Base-by-base conservation (phyloP, 2,329 filamentous ascomycete genomes). In the Phyllosticta ampelicida region DNA sequence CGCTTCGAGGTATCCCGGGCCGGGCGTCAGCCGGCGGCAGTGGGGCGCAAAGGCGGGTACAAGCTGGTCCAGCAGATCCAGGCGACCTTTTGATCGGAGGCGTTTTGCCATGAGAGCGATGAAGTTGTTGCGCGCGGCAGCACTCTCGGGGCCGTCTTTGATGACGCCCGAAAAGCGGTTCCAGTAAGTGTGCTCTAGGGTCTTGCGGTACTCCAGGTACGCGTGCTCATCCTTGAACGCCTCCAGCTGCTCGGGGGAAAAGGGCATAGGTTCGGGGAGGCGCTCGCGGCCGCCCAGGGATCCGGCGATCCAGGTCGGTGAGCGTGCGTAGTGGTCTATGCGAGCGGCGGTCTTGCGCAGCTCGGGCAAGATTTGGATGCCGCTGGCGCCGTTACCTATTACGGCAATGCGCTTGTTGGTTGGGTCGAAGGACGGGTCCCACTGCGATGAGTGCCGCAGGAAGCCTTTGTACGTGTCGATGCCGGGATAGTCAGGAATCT, bases 381-480 rank as follows among this genome's bases (percentile, higher is more conserved):
- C 84, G 0, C 80, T 81, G 0, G 83, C 80, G 5, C 84, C 84
- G 0, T 83, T 86, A 11, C 84, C 84, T 51, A 87, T 81, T 56
- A 86, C 77, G 8, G 79, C 84, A 52, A 81, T 77, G 9, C 75
- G 76, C 65, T 86, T 86, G 61, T 74, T 75, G 0, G 75, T 74
- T 61, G 84, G 75, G 68, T 75, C 83, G 68, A 73, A 80, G 0
- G 67, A 65, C 1, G 74, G 69, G 59, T 83, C 73, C 83, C 82
- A 86, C 62, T 83, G 76, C 0, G 83, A 83, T 0, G 83, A 80
- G 62, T 86, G 84, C 18, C 82, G 75, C 0, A 86, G 70, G 0
- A 76, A 61, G 0, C 83, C 83, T 64, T 78, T 74, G 66, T 77
- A 86, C 0, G 79, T 71, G 0, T 76, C 61, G 19, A 84, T 75